A percentile compares a stretch with the other conserved stretches of the same genome.
Conservation (phyloP, 768 basidiomycete genomes). For the Cystobasidium ongulense region DNA sequence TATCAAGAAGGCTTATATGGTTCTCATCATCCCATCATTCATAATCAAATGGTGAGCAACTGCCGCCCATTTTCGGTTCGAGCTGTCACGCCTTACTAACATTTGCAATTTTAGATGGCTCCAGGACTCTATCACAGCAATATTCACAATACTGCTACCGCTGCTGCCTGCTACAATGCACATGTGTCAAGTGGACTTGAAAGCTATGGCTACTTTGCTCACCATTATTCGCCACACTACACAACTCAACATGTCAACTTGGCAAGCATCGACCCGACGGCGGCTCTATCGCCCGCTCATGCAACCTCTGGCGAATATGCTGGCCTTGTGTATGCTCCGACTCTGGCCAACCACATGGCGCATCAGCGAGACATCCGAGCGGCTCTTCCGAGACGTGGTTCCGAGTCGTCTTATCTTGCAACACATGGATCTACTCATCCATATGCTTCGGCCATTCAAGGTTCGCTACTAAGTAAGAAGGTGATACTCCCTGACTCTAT, state of each 20-base stretch:
- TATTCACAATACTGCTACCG: neutral
- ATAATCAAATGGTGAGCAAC: neutral
- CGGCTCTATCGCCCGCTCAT: neutral
- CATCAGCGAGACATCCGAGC: neutral
- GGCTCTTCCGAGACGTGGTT: neutral
- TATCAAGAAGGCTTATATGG: neutral
- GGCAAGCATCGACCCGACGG: neutral
- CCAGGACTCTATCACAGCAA: neutral
- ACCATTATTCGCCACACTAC: neutral
- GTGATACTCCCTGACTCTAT: neutral
- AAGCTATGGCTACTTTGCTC: neutral
- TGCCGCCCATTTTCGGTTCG: too few relatives aligned
- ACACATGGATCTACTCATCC: conserved; percentile 9
- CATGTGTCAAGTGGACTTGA: neutral
- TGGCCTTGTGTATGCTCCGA: neutral
- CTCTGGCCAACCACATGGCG: neutral
- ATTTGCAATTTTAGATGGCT: neutral
- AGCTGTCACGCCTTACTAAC: too few relatives aligned
- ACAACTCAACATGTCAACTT: neutral
- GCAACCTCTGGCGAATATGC: neutral
- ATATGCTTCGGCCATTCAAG: neutral
- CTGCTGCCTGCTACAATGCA: neutral
- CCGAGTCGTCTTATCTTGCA: conserved; percentile 10
- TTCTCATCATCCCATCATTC: neutral
- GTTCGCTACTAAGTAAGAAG: neutral